These are phyloP conservation scores for Pichia norvegensis DNA, from an alignment of 1,139 yeast species.

Conservation along the genomic window DNA sequence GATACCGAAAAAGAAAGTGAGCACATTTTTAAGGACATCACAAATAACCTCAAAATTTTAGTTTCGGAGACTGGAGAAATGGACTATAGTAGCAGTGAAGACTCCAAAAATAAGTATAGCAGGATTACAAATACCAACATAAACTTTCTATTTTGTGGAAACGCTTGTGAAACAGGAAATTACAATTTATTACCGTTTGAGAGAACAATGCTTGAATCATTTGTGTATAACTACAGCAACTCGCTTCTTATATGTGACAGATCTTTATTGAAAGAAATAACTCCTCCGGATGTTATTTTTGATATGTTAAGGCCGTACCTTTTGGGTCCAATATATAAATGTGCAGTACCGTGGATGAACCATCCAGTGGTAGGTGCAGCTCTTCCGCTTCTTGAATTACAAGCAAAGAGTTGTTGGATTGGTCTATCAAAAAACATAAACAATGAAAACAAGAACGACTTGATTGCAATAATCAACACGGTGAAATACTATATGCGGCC, in stretches of 20 bases:
- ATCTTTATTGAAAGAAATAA: slow-evolving; percentile 15
- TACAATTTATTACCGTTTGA: slow-evolving; percentile 17
- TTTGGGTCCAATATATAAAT: slow-evolving; percentile 20
- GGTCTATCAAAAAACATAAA: slow-evolving; percentile 16
- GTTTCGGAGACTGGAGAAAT: too few relatives aligned
- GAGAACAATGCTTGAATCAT: slow-evolving; percentile 25
- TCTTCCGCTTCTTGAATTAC: slow-evolving; percentile 23
- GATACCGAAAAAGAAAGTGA: background rate
- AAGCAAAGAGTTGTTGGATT: slow-evolving; percentile 27
- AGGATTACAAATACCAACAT: too few relatives aligned
- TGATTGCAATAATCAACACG: background rate
- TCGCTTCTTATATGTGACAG: slow-evolving; percentile 23
- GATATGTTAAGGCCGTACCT: slow-evolving; percentile 19
- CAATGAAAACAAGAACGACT: background rate
- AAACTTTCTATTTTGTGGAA: too few relatives aligned
- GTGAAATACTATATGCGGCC: slow-evolving; percentile 22
- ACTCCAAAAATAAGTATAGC: too few relatives aligned
- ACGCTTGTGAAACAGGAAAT: background rate
- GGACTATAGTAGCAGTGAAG: too few relatives aligned
- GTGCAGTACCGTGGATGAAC: slow-evolving; percentile 30
- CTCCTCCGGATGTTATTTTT: slow-evolving; percentile 27
- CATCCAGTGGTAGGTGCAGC: slow-evolving; percentile 30
- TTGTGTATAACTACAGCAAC: slow-evolving; percentile 24
- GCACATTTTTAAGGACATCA: background rate
- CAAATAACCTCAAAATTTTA: background rate